Conservation (phyloP, 139 green algal genomes). For the Edaphochlamys debaryana region DNA sequence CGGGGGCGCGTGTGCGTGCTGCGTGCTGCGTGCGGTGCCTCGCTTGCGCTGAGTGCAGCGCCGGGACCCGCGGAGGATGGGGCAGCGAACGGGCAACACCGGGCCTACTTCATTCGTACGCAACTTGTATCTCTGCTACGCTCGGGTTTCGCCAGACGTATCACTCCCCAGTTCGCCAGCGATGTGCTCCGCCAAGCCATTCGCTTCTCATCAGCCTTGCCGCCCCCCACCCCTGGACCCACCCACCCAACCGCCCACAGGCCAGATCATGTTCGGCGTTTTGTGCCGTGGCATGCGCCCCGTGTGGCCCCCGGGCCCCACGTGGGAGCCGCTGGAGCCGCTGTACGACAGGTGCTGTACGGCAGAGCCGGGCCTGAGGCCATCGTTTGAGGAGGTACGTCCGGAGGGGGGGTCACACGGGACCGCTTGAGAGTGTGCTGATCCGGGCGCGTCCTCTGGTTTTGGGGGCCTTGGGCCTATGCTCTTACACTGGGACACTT, state of each 20-base stretch:
- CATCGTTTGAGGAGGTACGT: constrained; percentile 11
- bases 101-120: too few species aligned
- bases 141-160: too few species aligned
- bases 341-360: constrained; percentile 30
- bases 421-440: too few species aligned
- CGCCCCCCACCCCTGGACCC: background rate
- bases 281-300: constrained; percentile 12
- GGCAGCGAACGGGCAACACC: too few species aligned
- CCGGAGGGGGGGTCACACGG: too few species aligned
- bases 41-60: too few species aligned
- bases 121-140: too few species aligned
- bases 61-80: too few species aligned
- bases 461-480: too few species aligned
- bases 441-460: too few species aligned
- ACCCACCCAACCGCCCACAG: background rate
- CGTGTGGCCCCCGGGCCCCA: background rate
- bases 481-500: too few species aligned
- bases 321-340: constrained; percentile 16
- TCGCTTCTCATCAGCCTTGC: background rate
- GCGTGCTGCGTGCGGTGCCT: background rate
- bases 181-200: background rate
- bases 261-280: constrained; percentile 20
- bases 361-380: background rate
- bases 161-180: too few species aligned
- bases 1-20: background rate